Evolutionary conservation across 1,284 basidiomycete genomes (phyloP).

Genomic region (Microbotryum intermedium): DNA sequence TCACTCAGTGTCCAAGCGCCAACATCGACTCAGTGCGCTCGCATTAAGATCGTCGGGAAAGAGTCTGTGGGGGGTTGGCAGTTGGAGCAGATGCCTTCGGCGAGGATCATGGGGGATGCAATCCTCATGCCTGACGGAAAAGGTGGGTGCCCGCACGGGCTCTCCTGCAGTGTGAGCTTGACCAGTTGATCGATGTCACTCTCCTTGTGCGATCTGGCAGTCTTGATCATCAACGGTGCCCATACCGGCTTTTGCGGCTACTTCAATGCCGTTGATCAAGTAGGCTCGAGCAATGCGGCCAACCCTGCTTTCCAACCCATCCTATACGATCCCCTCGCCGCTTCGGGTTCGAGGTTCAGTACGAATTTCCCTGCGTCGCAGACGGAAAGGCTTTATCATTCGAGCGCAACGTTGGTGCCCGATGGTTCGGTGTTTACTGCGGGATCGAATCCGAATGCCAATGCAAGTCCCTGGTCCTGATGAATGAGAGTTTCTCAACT

Average conservation of each 20-base stretch:
- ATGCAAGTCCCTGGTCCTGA: too few species aligned
- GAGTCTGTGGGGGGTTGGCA: constrained; percentile 51
- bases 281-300: constrained; percentile 68
- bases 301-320: constrained; percentile 64
- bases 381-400: constrained; percentile 74
- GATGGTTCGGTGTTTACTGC: constrained; percentile 62
- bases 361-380: constrained; percentile 54
- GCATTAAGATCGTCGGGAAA: too few species aligned
- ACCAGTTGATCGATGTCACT: too few species aligned
- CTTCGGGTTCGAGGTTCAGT: constrained; percentile 56
- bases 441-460: constrained; percentile 66
- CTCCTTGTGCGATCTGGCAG: constrained; percentile 20
- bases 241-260: constrained; percentile 63
- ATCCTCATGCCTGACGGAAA: constrained; percentile 69
- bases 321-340: constrained; percentile 60
- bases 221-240: constrained; percentile 70
- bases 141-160: constrained; percentile 35
- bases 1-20: too few species aligned
- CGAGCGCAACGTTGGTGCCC: constrained; percentile 33
- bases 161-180: constrained; percentile 32
- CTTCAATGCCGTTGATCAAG: constrained; percentile 52
- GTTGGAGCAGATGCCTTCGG: constrained; percentile 67
- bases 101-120: constrained; percentile 61
- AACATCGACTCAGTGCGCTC: too few species aligned
- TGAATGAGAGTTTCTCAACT: too few species aligned